These are phyloP conservation scores for Hysterium pulicare DNA, from an alignment of 2,329 filamentous ascomycete genomes.

Conservation along the genomic window DNA sequence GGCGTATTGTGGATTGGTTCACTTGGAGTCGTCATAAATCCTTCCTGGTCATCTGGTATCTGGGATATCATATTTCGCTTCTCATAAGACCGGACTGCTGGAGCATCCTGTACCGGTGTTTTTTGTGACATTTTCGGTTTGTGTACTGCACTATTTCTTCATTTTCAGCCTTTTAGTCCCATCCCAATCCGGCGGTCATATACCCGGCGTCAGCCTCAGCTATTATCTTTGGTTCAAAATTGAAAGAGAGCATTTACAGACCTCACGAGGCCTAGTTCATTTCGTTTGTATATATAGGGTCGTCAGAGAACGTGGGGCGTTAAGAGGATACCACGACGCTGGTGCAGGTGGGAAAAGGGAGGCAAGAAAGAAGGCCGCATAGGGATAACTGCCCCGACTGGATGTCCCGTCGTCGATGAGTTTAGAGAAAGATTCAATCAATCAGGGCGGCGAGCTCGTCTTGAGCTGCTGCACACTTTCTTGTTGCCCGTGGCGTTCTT, in stretches of 20 bases:
- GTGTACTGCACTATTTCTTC: not conserved
- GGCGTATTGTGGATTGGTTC: not conserved
- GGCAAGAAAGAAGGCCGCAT: too few species aligned
- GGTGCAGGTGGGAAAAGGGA: not conserved
- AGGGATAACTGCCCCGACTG: too few species aligned
- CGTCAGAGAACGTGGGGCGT: not conserved
- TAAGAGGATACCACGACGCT: not conserved
- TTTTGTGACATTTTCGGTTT: not conserved
- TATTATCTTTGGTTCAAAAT: not conserved
- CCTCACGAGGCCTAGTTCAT: not conserved
- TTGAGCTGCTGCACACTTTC: too few species aligned
- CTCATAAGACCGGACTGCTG: not conserved
- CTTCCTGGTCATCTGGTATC: slow-evolving; percentile 1
- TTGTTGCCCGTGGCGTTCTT: too few species aligned
- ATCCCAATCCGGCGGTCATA: not conserved
- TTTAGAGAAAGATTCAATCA: too few species aligned
- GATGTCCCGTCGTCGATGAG: too few species aligned
- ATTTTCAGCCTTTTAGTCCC: not conserved
- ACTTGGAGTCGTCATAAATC: not conserved
- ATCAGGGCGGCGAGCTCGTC: too few species aligned
- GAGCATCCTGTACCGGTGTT: not conserved
- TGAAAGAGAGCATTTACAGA: not conserved
- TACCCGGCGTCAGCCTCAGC: not conserved
- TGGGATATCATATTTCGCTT: slow-evolving; percentile 5
- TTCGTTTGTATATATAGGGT: not conserved